phyloP scores from a whole-genome alignment of 2,329 filamentous ascomycete genomes.

The Aphanocladium album region DNA sequence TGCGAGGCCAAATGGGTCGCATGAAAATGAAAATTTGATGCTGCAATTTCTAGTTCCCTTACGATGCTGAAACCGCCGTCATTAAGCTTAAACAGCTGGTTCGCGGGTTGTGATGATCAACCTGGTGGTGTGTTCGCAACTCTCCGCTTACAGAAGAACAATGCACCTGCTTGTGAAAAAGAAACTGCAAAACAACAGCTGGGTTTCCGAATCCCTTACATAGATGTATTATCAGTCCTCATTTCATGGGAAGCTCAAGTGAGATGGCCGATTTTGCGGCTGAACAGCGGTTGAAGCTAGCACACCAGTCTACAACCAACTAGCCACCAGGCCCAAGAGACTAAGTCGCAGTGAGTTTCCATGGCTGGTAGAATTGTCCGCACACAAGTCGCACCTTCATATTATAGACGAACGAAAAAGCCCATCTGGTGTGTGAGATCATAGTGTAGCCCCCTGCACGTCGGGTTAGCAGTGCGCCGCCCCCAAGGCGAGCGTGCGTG shows the following conservation, averaged over 20 bases:
- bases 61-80: neutral
- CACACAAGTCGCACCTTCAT: neutral
- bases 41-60: neutral
- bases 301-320: neutral
- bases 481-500: too few relatives aligned
- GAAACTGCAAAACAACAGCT: too few relatives aligned
- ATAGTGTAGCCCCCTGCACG: neutral
- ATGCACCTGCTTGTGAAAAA: too few relatives aligned
- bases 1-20: neutral
- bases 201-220: too few relatives aligned
- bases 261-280: neutral
- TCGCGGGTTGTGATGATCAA: neutral
- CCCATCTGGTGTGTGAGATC: neutral
- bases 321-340: too few relatives aligned
- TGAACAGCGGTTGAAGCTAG: neutral
- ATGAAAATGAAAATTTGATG: neutral
- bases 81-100: neutral
- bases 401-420: neutral
- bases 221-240: too few relatives aligned
- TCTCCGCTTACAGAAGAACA: too few relatives aligned
- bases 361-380: neutral
- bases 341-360: neutral
- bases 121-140: too few relatives aligned
- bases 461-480: neutral
- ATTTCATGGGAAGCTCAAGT: too few relatives aligned